phyloP scores from a whole-genome alignment of 208 protist genomes.

The Leishmania guyanensis region DNA sequence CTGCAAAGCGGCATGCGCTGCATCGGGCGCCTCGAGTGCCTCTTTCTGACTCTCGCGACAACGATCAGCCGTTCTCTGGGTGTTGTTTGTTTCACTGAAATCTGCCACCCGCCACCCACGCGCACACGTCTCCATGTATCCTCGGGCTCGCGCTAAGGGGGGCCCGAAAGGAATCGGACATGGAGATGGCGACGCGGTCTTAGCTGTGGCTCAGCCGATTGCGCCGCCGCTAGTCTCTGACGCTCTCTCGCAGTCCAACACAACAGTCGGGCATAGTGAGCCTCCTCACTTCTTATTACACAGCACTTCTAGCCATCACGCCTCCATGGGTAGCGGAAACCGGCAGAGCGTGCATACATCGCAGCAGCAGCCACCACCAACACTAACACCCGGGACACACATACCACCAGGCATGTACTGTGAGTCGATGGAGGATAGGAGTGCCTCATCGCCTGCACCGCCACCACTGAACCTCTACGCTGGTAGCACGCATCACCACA shows the following conservation, averaged over 20 bases:
- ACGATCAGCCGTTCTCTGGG: no score
- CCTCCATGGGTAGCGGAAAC: neutral
- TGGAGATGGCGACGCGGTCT: neutral
- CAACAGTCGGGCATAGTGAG: neutral
- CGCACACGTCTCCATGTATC: constrained; percentile 6
- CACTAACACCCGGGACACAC: neutral
- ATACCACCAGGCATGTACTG: neutral
- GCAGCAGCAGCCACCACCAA: neutral
- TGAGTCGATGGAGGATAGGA: neutral
- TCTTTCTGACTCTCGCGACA: no score
- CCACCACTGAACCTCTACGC: neutral
- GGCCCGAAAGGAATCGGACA: neutral
- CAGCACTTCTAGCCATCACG: neutral
- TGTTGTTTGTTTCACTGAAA: no score
- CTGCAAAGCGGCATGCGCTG: no score
- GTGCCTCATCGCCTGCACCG: neutral
- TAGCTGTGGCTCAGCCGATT: neutral
- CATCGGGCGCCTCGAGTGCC: no score
- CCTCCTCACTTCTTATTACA: neutral
- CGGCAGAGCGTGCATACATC: neutral
- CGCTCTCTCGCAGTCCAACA: neutral
- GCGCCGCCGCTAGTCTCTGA: neutral
- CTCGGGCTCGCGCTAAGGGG: neutral
- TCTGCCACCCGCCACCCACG: neutral
- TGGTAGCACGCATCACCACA: neutral